Base-by-base conservation (phyloP, 106 monocot genomes). In the Apostasia shenzhenica region DNA sequence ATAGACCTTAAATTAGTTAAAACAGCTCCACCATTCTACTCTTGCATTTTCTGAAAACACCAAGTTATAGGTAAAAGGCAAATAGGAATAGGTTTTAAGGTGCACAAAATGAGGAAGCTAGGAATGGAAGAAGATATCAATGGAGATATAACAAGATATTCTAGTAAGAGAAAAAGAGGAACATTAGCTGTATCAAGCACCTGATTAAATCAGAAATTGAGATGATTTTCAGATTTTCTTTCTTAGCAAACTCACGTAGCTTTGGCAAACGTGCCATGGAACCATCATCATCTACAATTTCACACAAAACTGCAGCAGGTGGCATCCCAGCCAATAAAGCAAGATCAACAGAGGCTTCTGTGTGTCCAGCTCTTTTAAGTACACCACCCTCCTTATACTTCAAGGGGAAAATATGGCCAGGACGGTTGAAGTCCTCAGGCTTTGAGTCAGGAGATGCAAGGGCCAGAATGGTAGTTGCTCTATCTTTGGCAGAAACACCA, bases 311-410 rank as follows among this genome's bases (percentile, higher is more conserved):
- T 50, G 86, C 91, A 70, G 59, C 83, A 63, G 91, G 91, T 10
- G 81, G 73, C 55, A 95, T 80, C 12, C 84, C 95, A 70, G 95
- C 95, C 54, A 95, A 72, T 14, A 89, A 63, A 42, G 86, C 81
- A 61, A 95, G 84, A 77, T 95, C 95, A 66, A 91, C 82, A 45
- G 95, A 91, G 51, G 95, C 95, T 78, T 95, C 95, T 41, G 95
- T 95, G 54, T 95, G 95, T 43, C 95, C 95, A 56, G 95, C 95
- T 78, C 95, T 79, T 82, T 89, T 95, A 37, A 95, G 63, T n/a
- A 95, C 91, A 58, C 95, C 95, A 38, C 95, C 95, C 65, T 95
- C 88, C 79, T 86, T 86, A 66, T 95, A 95, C 63, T 82, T 95
- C 56, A 95, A 66, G 41, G 95, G 95, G 49, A 95, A 95, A 56